Conservation (phyloP, 345 rosid genomes). For the Firmiana major region DNA sequence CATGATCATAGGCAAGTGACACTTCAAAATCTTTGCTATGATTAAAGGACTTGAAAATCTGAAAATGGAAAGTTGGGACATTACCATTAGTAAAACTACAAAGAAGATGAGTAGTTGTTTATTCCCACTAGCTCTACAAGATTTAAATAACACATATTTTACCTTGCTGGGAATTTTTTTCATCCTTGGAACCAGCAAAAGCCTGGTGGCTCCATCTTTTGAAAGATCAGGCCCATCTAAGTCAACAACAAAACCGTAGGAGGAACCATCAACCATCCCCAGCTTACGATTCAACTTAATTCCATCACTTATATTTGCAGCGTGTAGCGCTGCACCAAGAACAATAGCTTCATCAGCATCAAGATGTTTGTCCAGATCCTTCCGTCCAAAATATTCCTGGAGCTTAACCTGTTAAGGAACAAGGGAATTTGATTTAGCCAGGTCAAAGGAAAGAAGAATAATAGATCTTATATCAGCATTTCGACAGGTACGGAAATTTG, state of each 20-base stretch:
- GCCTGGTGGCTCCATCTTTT: constrained; percentile 69
- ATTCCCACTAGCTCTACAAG: constrained; percentile 4
- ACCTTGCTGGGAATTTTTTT: constrained; percentile 98
- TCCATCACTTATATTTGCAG: constrained; percentile 99
- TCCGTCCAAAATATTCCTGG: constrained; percentile 91
- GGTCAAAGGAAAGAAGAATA: background rate
- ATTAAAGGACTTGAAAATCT: constrained; percentile 85
- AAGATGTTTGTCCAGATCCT: constrained; percentile 87
- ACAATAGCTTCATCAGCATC: constrained; percentile 99
- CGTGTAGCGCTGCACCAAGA: constrained; percentile 89
- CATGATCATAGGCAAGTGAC: constrained; percentile 75
- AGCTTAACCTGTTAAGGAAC: constrained; percentile 61
- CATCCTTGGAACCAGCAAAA: constrained; percentile 83
- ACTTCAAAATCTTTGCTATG: constrained; percentile 87
- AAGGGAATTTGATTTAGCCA: constrained; percentile 1
- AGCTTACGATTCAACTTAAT: constrained; percentile 92
- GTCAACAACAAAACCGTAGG: constrained; percentile 71
- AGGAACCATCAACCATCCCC: constrained; percentile 92
- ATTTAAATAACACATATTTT: constrained; percentile 14
- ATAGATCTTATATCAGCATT: background rate
- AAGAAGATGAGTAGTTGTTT: constrained; percentile 10
- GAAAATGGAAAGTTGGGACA: constrained; percentile 26
- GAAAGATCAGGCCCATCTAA: constrained; percentile 69
- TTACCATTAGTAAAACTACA: constrained; percentile 13
- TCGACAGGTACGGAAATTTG: background rate